Base-by-base conservation (phyloP, 2,329 filamentous ascomycete genomes). In the Colletotrichum tanaceti region DNA sequence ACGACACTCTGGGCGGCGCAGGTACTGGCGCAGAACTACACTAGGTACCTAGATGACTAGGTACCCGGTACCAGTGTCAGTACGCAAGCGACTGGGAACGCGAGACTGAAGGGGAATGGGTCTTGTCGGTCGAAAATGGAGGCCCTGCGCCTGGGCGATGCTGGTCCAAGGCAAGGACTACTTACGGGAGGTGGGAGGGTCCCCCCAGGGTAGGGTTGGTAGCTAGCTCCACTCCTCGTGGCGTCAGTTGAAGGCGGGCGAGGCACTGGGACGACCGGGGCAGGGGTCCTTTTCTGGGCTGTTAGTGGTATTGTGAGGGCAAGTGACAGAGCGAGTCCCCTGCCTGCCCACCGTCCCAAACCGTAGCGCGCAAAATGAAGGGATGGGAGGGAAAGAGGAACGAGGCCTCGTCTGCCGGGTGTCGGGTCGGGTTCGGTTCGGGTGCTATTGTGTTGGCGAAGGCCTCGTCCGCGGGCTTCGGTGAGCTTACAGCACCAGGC, bases 251-350 rank as follows among this genome's bases (percentile, higher is more conserved):
- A 57, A 50, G 58, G 22, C 53, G 38, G 28, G 28, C 22, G 58
- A 60, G 11, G 58, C 49, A 53, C 49, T 53, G 28, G 49, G 44
- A 16, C 22, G 62, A 69, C 62, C 50, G 52, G 66, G 66, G 62
- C 55, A 69, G 57, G 66, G 66, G 55, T 69, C 49, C 55, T 60
- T 65, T 55, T 28, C 55, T 60, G 50, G 44, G 44, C 49, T 69
- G 50, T 49, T 57, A 65, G 65, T 68, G 65, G 65, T 52, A 10
- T 10, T 10, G 43, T 22, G 53, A 39, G 35, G 39, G 53, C 38
- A 57, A 57, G 53, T 43, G 53, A 43, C 53, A 57, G 53, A 57
- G 28, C 28, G 28, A 32, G 20, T 57, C 24, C 53, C 53, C 38
- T 57, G 53, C 43, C 53, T 24, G 20, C 35, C 39, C 53, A 55